These are phyloP conservation scores for Actinidia polygama DNA, from an alignment of 179 eudicot species.

Conservation along the genomic window DNA sequence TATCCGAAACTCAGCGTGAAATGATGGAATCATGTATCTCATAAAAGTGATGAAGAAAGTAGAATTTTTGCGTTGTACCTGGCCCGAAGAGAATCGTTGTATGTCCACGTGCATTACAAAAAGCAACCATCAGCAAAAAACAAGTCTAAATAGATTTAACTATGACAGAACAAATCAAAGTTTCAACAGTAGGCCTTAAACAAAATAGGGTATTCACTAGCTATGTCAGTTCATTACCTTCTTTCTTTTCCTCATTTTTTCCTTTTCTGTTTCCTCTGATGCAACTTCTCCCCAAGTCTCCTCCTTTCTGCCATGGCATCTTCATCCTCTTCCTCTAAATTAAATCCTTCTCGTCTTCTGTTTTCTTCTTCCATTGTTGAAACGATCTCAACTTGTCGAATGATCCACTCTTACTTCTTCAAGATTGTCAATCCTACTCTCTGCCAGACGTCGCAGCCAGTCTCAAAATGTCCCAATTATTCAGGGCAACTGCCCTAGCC, in stretches of 20 bases:
- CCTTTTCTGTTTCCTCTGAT: slow-evolving; percentile 58
- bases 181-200: slow-evolving; percentile 36
- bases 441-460: slow-evolving; percentile 81
- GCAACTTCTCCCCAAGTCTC: slow-evolving; percentile 68
- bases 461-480: slow-evolving; percentile 33
- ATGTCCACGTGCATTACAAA: slow-evolving; percentile 67
- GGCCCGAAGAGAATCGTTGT: slow-evolving; percentile 75
- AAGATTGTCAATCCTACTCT: slow-evolving; percentile 60
- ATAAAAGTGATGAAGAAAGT: too few species aligned
- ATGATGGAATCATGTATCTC: too few species aligned
- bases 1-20: too few species aligned
- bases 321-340: slow-evolving; percentile 82
- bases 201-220: slow-evolving; percentile 88
- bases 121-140: not conserved
- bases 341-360: slow-evolving; percentile 52
- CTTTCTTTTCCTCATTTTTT: slow-evolving; percentile 52
- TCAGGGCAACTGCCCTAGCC: slow-evolving; percentile 53
- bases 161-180: not conserved
- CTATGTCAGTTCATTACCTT: slow-evolving; percentile 62
- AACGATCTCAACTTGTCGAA: slow-evolving; percentile 89
- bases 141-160: not conserved
- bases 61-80: slow-evolving; percentile 82
- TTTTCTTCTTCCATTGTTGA: slow-evolving; percentile 73
- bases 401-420: slow-evolving; percentile 88
- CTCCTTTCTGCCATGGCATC: slow-evolving; percentile 84